Base-by-base conservation (phyloP, 306 rosid genomes). In the Trichosanthes truncata region DNA sequence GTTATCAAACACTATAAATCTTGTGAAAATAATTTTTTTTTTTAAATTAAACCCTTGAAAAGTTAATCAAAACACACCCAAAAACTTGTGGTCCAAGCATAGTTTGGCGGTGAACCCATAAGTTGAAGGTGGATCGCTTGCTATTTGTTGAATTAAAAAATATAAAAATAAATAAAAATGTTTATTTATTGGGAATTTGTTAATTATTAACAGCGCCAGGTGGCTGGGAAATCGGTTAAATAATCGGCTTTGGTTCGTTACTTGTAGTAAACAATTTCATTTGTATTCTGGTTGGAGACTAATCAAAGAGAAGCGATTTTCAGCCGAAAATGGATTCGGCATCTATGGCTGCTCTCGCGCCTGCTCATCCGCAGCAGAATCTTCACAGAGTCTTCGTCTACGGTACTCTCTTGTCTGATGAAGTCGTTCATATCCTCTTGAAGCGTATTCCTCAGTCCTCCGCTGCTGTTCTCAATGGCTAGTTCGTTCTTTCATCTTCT, bases 401-500 rank as follows among this genome's bases (percentile, higher is more conserved):
- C 63, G 96, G 98, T 11, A 88, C 93, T 81, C 94, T 96, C 49
- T 74, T 90, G 51, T 91, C 97, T 6, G 98, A 93, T 59, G 99
- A 93, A 46, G 96, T 96, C 76, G 89, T 92, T 10, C 84, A 76
- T 2, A 79, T 79, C 12, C 96, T 96, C 81, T 66, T 93, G 68
- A 89, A 90, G 3, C 98, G 98, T 14, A 43, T 86, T 56, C 97
- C 99, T 81, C 56, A 76, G 5, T 73, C 97, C 4, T 65, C 92
- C 40, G 23, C 82, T 51, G 97, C 99, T 61, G 72, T 80, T 57
- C 96, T 96, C 74, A 26, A 74, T 10, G 84, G 69, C 90, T 87
- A 72, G 99, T 93, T n/a, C 52, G 86, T 80, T 31, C 71, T 76
- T 61, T 74, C 85, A 53, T 74, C 78, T 63, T 80, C 77, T 76